Evolutionary conservation across 805 yeast species (phyloP).

Genomic region (Debaryomyces tyrocola): DNA sequence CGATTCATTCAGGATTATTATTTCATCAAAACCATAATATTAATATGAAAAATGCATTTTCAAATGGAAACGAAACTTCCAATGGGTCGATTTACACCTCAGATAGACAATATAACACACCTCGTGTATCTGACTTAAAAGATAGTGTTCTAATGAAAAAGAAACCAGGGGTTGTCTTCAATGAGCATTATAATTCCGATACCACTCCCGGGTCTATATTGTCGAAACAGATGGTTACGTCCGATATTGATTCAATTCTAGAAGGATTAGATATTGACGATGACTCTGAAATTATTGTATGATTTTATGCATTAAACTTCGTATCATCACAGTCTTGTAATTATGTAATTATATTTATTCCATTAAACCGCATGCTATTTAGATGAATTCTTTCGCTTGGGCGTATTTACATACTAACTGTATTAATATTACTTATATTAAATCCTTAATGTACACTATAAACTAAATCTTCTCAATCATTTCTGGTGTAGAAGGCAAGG

Average conservation of each 20-base stretch:
- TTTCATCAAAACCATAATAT: slow-evolving; percentile 11
- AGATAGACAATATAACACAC: slow-evolving; percentile 17
- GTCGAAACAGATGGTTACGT: slow-evolving; percentile 28
- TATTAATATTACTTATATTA: slow-evolving; percentile 1
- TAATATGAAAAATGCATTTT: slow-evolving; percentile 4
- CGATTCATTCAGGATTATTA: slow-evolving; percentile 38
- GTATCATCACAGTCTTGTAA: no score
- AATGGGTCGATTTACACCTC: slow-evolving; percentile 17
- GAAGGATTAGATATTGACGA: slow-evolving; percentile 36
- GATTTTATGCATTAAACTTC: background rate
- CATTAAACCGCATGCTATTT: no score
- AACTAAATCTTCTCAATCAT: background rate
- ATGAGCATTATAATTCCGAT: slow-evolving; percentile 5
- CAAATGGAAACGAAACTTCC: slow-evolving; percentile 5
- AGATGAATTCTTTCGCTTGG: background rate
- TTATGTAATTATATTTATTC: no score
- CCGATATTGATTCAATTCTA: slow-evolving; percentile 35
- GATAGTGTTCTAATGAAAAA: slow-evolving; percentile 18
- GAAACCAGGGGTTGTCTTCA: slow-evolving; percentile 2
- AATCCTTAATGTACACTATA: slow-evolving; percentile 1
- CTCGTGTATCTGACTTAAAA: slow-evolving; percentile 39
- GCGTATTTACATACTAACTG: background rate
- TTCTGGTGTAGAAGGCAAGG: background rate
- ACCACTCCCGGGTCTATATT: slow-evolving; percentile 26
- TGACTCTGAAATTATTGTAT: slow-evolving; percentile 26